phyloP scores from a whole-genome alignment of 495 filamentous ascomycete species.

The Penicillium taxi region DNA sequence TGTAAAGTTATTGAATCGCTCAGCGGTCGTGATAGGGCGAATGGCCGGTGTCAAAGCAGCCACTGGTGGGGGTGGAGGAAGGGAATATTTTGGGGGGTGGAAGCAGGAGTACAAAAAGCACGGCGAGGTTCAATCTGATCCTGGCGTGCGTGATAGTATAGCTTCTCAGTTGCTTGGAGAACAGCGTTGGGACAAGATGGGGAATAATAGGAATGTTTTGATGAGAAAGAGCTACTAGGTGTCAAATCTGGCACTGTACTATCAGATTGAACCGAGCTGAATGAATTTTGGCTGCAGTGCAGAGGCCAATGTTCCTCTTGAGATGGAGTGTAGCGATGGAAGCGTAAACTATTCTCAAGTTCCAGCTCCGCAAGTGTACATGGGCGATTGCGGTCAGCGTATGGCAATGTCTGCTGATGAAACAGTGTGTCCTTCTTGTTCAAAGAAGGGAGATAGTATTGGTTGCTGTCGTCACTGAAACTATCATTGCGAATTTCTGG shows the following conservation, averaged over 20 bases:
- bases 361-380: conserved; percentile 34
- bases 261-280: conserved; percentile 32
- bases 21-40: conserved; percentile 17
- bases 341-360: conserved; percentile 27
- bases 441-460: conserved; percentile 32
- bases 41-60: conserved; percentile 15
- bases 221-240: conserved; percentile 42
- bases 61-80: conserved; percentile 25
- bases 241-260: conserved; percentile 34
- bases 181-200: conserved; percentile 26
- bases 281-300: conserved; percentile 31
- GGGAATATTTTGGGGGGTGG: conserved; percentile 28
- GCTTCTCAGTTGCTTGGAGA: conserved; percentile 24
- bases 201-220: conserved; percentile 30
- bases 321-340: conserved; percentile 22
- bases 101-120: conserved; percentile 25
- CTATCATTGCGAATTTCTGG: conserved; percentile 30
- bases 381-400: conserved; percentile 22
- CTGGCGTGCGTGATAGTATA: conserved; percentile 21
- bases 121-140: conserved; percentile 10
- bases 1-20: conserved; percentile 20
- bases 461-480: conserved; percentile 26
- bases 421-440: conserved; percentile 10
- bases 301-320: conserved; percentile 18
- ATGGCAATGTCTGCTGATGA: conserved; percentile 9